Percentiles rank a stretch among this genome's conserved stretches.
These are phyloP conservation scores for Alternaria sp. DNA, from an alignment of 2,329 filamentous ascomycete genomes.

Conservation along the genomic window DNA sequence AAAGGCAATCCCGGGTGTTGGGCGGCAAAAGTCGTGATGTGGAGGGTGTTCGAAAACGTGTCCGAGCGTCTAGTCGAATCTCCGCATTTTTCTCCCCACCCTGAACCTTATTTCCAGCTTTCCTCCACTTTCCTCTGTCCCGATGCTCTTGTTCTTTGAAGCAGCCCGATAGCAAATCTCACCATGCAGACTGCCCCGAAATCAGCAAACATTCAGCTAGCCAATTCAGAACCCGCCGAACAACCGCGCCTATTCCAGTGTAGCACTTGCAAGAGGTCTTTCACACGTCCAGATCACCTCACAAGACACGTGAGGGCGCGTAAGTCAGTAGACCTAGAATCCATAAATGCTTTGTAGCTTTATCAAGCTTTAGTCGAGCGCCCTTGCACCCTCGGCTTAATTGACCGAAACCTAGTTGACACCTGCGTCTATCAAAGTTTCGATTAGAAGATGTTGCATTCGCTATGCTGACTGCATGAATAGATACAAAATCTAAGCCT, in stretches of 20 bases:
- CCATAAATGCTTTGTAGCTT: background rate
- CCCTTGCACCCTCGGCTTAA: background rate
- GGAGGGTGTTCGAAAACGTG: conserved; percentile 13
- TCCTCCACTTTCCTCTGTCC: conserved; percentile 37
- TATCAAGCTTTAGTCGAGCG: background rate
- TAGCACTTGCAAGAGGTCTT: conserved; percentile 62
- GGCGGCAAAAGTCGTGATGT: conserved; percentile 25
- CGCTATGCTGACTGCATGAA: conserved; percentile 19
- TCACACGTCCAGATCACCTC: conserved; percentile 63
- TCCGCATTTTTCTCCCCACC: conserved; percentile 25
- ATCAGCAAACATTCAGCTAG: conserved; percentile 16
- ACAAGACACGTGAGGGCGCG: conserved; percentile 63
- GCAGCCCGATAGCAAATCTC: conserved; percentile 14
- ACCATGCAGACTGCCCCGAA: conserved; percentile 32
- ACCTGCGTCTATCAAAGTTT: background rate
- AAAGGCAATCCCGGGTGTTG: background rate
- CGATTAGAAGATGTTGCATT: background rate
- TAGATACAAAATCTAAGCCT: conserved; percentile 56
- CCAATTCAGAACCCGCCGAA: conserved; percentile 28
- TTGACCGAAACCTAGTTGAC: conserved; percentile 1
- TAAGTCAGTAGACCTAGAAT: conserved; percentile 32
- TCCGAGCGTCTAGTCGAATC: conserved; percentile 4
- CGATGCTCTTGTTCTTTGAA: conserved; percentile 25
- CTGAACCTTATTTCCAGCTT: conserved; percentile 29
- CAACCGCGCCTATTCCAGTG: conserved; percentile 56